A percentile compares a stretch with the other conserved stretches of the same genome.
Conservation (phyloP, 352 stramenopile species). For the Phytopythium kandeliae region DNA sequence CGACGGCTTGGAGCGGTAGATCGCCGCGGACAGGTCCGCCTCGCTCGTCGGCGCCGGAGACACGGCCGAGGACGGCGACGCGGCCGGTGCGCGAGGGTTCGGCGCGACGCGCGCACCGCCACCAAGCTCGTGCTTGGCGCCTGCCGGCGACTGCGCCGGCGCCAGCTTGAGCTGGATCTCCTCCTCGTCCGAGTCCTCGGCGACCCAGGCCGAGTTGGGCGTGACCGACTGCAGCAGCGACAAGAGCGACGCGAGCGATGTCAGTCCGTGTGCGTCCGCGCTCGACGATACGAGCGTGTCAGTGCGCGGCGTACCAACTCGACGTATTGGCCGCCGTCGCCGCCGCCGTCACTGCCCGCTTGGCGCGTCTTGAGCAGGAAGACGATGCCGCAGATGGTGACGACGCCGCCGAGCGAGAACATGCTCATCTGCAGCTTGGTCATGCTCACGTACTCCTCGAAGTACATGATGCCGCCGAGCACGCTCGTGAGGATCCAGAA, state of each 20-base stretch:
- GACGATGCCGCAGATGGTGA: slow-evolving; percentile 79
- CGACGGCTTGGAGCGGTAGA: slow-evolving; percentile 28
- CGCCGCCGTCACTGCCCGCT: slow-evolving; percentile 21
- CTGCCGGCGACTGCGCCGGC: slow-evolving; percentile 8
- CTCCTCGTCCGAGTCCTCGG: slow-evolving; percentile 80
- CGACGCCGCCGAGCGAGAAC: slow-evolving; percentile 66
- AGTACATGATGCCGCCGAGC: slow-evolving; percentile 91
- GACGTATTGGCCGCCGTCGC: slow-evolving; percentile 38
- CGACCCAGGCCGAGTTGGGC: slow-evolving; percentile 69
- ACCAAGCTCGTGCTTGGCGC: slow-evolving; percentile 13
- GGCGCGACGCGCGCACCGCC: slow-evolving; percentile 8
- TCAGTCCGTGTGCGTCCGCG: too few species aligned
- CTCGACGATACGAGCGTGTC: too few species aligned
- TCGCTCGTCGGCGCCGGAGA: slow-evolving; percentile 13
- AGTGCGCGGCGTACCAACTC: slow-evolving; percentile 46
- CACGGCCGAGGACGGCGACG: slow-evolving; percentile 1
- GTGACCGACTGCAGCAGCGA: slow-evolving; percentile 47
- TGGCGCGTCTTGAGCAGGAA: slow-evolving; percentile 64
- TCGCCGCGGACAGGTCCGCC: slow-evolving; percentile 29
- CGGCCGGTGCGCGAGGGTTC: slow-evolving; percentile 4
- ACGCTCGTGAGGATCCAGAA: slow-evolving; percentile 90
- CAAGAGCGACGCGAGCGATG: too few species aligned
- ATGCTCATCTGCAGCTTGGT: slow-evolving; percentile 68
- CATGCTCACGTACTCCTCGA: slow-evolving; percentile 88
- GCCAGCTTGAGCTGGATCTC: slow-evolving; percentile 59